phyloP scores from a whole-genome alignment of 306 rosid species.

The Quercus glauca region DNA sequence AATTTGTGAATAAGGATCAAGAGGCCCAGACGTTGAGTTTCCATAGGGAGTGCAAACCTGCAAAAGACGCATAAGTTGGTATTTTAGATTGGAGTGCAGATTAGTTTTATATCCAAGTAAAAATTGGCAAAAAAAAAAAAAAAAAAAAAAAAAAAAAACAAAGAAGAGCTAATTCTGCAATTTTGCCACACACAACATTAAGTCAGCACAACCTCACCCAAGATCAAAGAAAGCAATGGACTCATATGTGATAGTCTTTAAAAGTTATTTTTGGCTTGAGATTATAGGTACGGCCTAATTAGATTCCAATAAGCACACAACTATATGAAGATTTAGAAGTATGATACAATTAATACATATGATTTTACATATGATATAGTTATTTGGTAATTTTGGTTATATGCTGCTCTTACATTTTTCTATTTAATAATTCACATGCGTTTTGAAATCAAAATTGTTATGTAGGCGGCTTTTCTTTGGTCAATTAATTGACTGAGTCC shows the following conservation, averaged over 20 bases:
- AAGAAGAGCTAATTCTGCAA: neutral
- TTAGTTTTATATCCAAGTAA: neutral
- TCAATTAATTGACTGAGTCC: too few relatives aligned
- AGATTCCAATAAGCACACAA: neutral
- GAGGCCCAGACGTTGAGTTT: slow-evolving; percentile 32
- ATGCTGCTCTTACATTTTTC: neutral
- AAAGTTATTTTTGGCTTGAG: neutral
- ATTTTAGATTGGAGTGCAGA: neutral
- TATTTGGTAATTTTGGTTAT: neutral
- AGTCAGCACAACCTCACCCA: neutral
- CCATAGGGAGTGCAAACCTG: slow-evolving; percentile 48
- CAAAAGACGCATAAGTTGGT: neutral
- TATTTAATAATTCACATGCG: neutral
- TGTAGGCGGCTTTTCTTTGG: too few relatives aligned
- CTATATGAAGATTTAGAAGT: neutral
- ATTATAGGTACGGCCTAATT: neutral
- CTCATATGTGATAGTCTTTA: neutral
- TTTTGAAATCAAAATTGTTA: neutral
- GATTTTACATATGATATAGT: neutral
- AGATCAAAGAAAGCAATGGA: neutral
- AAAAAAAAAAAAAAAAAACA: neutral
- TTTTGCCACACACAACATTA: neutral
- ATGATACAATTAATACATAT: neutral
- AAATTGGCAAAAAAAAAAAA: neutral
- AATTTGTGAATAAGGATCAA: slow-evolving; percentile 42